These are phyloP conservation scores for Cercis canadensis DNA, from an alignment of 306 rosid species.

Conservation along the genomic window DNA sequence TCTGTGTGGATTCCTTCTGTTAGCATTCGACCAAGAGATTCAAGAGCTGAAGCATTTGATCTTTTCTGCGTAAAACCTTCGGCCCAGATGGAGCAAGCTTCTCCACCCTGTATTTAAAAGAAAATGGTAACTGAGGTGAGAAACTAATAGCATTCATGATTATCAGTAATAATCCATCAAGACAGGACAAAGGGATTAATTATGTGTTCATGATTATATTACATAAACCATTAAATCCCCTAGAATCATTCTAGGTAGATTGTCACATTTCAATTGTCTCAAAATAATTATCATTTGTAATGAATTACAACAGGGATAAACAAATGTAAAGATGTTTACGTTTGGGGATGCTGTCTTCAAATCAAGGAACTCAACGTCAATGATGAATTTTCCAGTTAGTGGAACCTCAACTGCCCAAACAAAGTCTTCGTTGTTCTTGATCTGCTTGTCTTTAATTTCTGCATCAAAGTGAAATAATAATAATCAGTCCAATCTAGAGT, in stretches of 20 bases:
- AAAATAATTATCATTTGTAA: constrained; percentile 28
- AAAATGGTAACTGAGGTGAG: constrained; percentile 25
- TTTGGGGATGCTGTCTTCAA: constrained; percentile 72
- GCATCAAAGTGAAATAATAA: constrained; percentile 31
- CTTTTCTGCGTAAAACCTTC: constrained; percentile 60
- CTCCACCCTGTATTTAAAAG: constrained; percentile 63
- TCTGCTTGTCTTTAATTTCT: constrained; percentile 78
- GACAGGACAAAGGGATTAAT: constrained; percentile 16
- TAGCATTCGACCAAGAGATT: constrained; percentile 77
- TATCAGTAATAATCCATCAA: constrained; percentile 33
- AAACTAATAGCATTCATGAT: neutral
- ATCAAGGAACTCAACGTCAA: constrained; percentile 94
- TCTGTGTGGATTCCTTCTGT: constrained; percentile 90
- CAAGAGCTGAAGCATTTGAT: constrained; percentile 74
- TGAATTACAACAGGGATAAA: constrained; percentile 2
- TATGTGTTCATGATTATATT: constrained; percentile 19
- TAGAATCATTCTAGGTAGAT: constrained; percentile 24
- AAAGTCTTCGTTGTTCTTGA: constrained; percentile 86
- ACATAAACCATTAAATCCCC: constrained; percentile 20
- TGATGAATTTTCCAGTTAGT: constrained; percentile 89
- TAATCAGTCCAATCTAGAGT: constrained; percentile 8
- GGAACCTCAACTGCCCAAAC: constrained; percentile 96
- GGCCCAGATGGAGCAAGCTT: constrained; percentile 83
- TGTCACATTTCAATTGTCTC: neutral
- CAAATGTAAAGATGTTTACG: constrained; percentile 43